Base-by-base conservation (phyloP, 495 filamentous ascomycete species). In the Lophiostoma macrostomum region DNA sequence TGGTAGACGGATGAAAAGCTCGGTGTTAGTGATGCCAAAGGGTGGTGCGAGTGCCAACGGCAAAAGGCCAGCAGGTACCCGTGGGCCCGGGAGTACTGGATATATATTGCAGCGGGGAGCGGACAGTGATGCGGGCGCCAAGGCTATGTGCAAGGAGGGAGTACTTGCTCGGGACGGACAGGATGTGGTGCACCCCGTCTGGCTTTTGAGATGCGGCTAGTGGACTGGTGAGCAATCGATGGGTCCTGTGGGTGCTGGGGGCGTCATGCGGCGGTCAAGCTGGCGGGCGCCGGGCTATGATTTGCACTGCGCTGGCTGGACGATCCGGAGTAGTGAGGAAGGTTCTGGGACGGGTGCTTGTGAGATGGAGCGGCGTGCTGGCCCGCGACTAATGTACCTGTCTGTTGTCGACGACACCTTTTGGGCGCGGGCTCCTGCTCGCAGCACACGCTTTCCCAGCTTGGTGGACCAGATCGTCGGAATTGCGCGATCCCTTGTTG, bases 401-500 rank as follows among this genome's bases (percentile, higher is more conserved):
- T 59, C 42, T 46, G 34, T 31, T 40, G 42, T 49, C 27, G 42
- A 40, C 43, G 34, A n/a, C 37, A 35, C 37, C 49, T 47, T 53
- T 53, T 43, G 30, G 55, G 53, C 20, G 20, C 28, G 11, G 28
- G 46, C 45, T 47, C 38, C n/a, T n/a, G n/a, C n/a, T 36, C 49
- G 27, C 44, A 40, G 38, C 44, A 56, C 53, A 49, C 32, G 37
- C 53, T n/a, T 41, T 56, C 53, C 53, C 53, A 56, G 52, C 39
- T 40, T 24, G 41, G 52, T 39, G 41, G 34, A 44, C 56, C 57
- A 60, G 57, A 60, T 60, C 57, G 57, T 50, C 57, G 57, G 57
- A 42, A 53, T 40, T 25, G 49, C 41, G 31, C 47, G 47, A 47
- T 51, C 55, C 55, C 55, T 59, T 54, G 50, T 53, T 43, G 56